Base-by-base conservation (phyloP, 768 basidiomycete genomes). In the Auriscalpium orientale region DNA sequence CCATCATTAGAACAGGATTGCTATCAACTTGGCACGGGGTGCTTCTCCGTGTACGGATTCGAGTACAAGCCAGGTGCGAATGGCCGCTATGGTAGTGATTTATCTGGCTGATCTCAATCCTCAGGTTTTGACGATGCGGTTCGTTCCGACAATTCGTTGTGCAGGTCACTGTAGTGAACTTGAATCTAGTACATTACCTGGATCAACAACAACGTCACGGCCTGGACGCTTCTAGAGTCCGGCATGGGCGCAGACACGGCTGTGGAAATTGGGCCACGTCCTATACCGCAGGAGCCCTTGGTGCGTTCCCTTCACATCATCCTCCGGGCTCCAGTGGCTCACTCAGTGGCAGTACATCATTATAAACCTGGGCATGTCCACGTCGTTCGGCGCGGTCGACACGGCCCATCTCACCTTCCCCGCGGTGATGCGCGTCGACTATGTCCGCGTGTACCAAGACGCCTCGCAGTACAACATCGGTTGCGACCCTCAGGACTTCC, bases 401-500 rank as follows among this genome's bases (percentile, higher is more conserved):
- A 71, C 79, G 45, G 70, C 67, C 1, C 70, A 83, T 56, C 67
- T 86, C 21, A 68, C 65, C 18, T 84, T 83, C 66, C 70, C 70
- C 6, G 69, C 84, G 15, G 72, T 67, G n/a, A 85, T 94, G 87
- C 73, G 73, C 54, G 71, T 94, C 50, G 93, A 95, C 65, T 95
- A 83, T 56, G 82, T 95, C 56, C 81, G 93, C 1, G 87, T 95
- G 9, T 88, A 86, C 63, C 86, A 87, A 62, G 71, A 72, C 35
- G 67, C 73, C 49, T 68, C 71, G 56, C 62, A 67, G 9, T 69
- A 74, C 60, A 83, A 83, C 59, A 72, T 82, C 38, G 82, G 85
- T 11, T 86, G 84, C 60, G 87, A 92, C 62, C 90, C 92, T 4
- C 63, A 70, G 10, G 77, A 80, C 12, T 84, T 79, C 68, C 92